Evolutionary conservation across 495 filamentous ascomycete genomes (phyloP).

Genomic region (Oleoguttula mirabilis): DNA sequence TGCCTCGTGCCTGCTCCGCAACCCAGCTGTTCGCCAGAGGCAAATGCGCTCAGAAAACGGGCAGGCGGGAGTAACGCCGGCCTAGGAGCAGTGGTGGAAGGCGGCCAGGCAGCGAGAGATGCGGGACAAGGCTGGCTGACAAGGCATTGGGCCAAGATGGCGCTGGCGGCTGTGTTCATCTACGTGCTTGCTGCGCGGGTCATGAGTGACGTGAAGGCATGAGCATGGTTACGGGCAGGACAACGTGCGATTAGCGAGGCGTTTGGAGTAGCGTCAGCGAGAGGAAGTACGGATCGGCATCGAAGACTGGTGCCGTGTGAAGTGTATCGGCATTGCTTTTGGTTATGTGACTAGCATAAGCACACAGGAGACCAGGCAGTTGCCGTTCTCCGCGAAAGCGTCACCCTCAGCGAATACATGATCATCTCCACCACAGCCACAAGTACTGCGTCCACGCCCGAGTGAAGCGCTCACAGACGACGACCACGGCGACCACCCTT

Average conservation of each 20-base stretch:
- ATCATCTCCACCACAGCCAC: constrained; percentile 25
- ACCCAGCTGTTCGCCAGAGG: constrained; percentile 44
- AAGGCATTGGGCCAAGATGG: constrained; percentile 62
- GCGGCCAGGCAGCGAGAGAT: constrained; percentile 58
- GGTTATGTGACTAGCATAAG: constrained; percentile 11
- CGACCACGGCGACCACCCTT: constrained; percentile 99
- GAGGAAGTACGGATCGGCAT: too few relatives aligned
- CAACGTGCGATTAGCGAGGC: constrained; percentile 5
- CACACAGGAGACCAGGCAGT: constrained; percentile 49
- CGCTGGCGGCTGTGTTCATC: constrained; percentile 52
- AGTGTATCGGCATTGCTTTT: background rate
- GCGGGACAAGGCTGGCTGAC: constrained; percentile 71
- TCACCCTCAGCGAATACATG: constrained; percentile 32
- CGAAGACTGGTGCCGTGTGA: background rate
- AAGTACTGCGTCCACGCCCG: constrained; percentile 13
- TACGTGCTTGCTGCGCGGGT: constrained; percentile 71
- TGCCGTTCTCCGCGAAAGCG: constrained; percentile 60
- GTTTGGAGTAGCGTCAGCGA: constrained; percentile 5
- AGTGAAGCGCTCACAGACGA: constrained; percentile 64
- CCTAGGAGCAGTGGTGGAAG: constrained; percentile 67
- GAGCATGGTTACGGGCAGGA: too few relatives aligned
- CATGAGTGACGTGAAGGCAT: constrained; percentile 38
- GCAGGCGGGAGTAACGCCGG: constrained; percentile 55
- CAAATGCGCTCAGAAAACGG: constrained; percentile 53
- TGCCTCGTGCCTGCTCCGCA: constrained; percentile 19